Evolutionary conservation across 495 filamentous ascomycete genomes (phyloP), one percentile per base, ranked within the genome.

Genomic region (Trichoderma reesei): DNA sequence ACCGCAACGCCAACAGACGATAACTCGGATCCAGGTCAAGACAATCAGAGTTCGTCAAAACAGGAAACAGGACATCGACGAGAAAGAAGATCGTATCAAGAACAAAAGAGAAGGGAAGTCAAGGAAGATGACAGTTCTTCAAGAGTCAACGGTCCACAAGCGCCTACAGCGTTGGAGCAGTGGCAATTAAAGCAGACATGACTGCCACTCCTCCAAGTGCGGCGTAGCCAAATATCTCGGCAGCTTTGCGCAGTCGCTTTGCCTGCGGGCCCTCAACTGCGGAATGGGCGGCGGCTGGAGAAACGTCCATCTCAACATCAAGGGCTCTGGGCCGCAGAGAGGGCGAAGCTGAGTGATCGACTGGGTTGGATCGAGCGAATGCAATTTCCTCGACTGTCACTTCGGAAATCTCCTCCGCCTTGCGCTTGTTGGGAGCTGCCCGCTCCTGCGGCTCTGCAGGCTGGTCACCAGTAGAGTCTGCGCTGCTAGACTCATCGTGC

Each of bases 141-240:
- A 16, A 10, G 16, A 26, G 48, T 16, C 31, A 46, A 63, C 36
- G n/a, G 16, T 3, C 8, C 20, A 3, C 16, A 41, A 6, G 26
- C 34, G 34, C 31, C 46, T 66, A 74, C 11, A 74, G 66, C 33
- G 64, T 64, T 1, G 72, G 72, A 13, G 72, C 72, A 38, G 72
- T 72, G 26, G 69, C 72, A n/a, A 74, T 70, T 60, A 74, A 63
- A 34, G 69, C 70, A 26, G 72, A 73, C 54, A 73, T 71, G 16
- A 68, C 70, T 0, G 70, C 71, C 34, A 69, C 72, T 59, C 71
- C 68, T 37, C 72, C 72, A 2, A 74, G 61, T 34, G 70, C 72
- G n/a, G 72, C 71, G 48, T 69, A 73, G 41, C 70, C 72, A 11
- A 68, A 66, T 41, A 68, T 71, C 60, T 70, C 64, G 7, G 70